Conservation (phyloP, 2,329 filamentous ascomycete genomes). For the Keithomyces neogunnii region DNA sequence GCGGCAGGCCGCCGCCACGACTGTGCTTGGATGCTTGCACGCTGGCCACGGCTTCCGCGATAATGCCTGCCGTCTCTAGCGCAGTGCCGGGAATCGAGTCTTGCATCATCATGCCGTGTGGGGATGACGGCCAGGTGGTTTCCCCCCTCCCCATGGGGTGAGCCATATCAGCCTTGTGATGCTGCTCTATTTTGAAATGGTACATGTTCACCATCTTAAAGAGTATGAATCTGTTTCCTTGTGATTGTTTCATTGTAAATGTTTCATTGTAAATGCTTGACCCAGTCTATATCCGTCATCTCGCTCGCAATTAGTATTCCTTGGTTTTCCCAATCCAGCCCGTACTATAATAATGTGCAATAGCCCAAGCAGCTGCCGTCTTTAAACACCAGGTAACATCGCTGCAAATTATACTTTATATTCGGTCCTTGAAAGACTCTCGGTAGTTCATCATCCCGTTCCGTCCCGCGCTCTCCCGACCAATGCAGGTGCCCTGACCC, state of each 20-base stretch:
- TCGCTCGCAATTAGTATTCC: too few relatives aligned
- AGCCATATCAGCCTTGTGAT: background rate
- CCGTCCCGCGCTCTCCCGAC: background rate
- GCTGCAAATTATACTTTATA: background rate
- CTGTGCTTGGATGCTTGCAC: too few relatives aligned
- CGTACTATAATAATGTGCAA: background rate
- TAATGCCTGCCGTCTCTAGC: too few relatives aligned
- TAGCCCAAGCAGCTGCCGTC: too few relatives aligned
- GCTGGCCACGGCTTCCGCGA: too few relatives aligned
- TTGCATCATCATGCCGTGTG: background rate
- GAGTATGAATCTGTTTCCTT: too few relatives aligned
- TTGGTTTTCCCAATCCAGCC: too few relatives aligned
- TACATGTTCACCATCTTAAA: too few relatives aligned
- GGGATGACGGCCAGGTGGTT: background rate
- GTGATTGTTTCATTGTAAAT: too few relatives aligned
- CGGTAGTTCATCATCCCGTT: background rate
- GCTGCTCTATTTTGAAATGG: too few relatives aligned
- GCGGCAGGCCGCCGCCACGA: background rate
- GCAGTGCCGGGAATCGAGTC: background rate
- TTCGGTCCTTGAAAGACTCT: background rate
- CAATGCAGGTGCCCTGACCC: background rate
- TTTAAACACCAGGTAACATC: background rate
- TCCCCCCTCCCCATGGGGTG: slow-evolving; percentile 2
- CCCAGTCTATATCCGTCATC: too few relatives aligned
- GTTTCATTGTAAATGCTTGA: too few relatives aligned